Conservation (phyloP, 352 stramenopile genomes). For the Pythium guiyangense region DNA sequence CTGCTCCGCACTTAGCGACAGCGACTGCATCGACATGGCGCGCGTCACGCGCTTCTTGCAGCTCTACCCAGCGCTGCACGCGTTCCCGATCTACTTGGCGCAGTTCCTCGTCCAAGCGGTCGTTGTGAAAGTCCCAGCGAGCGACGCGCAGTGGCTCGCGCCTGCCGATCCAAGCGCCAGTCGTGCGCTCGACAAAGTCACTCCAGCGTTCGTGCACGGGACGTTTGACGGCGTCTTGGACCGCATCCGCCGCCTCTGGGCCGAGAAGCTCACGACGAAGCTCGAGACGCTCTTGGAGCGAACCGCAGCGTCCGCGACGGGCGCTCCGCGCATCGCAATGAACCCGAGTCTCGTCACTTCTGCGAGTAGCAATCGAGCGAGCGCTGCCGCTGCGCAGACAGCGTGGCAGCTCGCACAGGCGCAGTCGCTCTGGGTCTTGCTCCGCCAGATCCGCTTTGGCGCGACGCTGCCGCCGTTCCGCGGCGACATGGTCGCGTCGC, state of each 20-base stretch:
- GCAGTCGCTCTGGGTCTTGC: slow-evolving; percentile 21
- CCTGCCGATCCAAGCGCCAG: too few species aligned
- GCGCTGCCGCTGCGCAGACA: background rate
- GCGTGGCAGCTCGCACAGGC: slow-evolving; percentile 19
- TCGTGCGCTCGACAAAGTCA: too few species aligned
- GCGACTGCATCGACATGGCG: slow-evolving; percentile 42
- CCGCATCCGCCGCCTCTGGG: too few species aligned
- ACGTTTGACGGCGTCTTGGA: too few species aligned
- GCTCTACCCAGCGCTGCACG: slow-evolving; percentile 27
- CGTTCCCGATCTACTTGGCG: slow-evolving; percentile 35
- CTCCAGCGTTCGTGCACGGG: too few species aligned
- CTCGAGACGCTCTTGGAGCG: too few species aligned
- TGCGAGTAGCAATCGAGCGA: background rate
- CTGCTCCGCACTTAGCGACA: slow-evolving; percentile 26
- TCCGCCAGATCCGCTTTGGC: slow-evolving; percentile 16
- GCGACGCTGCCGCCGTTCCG: slow-evolving; percentile 15
- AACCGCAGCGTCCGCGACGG: too few species aligned
- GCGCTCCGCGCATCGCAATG: background rate
- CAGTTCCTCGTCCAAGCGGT: slow-evolving; percentile 55
- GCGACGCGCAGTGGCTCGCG: background rate
- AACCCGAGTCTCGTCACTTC: background rate
- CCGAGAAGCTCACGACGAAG: too few species aligned
- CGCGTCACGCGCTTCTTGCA: slow-evolving; percentile 33
- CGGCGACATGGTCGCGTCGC: slow-evolving; percentile 18
- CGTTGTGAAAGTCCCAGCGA: too few species aligned